Conservation (phyloP, 345 rosid species). For the Linum tenue region DNA sequence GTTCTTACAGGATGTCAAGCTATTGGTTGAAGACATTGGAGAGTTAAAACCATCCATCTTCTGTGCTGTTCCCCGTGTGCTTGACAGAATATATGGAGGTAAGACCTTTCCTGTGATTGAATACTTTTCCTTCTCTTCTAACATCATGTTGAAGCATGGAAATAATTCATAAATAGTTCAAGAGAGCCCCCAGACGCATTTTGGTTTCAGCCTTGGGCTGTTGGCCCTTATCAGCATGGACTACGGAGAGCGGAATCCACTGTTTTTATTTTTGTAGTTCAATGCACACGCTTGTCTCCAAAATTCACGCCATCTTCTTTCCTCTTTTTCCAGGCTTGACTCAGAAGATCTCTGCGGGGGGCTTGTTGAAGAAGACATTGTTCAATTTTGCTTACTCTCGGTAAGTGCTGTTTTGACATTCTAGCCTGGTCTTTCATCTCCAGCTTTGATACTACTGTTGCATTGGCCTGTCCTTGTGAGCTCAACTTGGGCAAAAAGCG, state of each 20-base stretch:
- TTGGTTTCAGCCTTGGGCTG: neutral
- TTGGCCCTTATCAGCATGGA: neutral
- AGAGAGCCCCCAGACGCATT: neutral
- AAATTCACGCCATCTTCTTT: neutral
- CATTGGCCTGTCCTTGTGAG: too few species aligned
- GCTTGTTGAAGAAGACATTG: constrained; percentile 44
- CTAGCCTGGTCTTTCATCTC: neutral
- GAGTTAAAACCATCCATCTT: constrained; percentile 86
- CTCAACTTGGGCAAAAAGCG: neutral
- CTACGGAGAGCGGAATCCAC: neutral
- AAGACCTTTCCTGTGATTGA: constrained; percentile 9
- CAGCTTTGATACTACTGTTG: neutral
- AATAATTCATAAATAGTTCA: neutral
- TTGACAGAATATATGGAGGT: constrained; percentile 82
- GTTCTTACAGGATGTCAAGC: constrained; percentile 67
- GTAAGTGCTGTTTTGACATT: constrained; percentile 36
- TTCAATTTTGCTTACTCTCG: constrained; percentile 62
- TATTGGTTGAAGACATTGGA: constrained; percentile 73
- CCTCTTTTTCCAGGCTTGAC: constrained; percentile 48
- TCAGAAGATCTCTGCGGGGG: constrained; percentile 72
- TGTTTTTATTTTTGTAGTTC: neutral
- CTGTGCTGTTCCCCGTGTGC: constrained; percentile 97
- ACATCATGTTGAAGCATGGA: too few species aligned
- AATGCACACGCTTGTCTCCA: neutral
- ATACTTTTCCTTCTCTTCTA: neutral